phyloP scores from a whole-genome alignment of 768 basidiomycete genomes.

The Pleurotus salmoneostramineus region DNA sequence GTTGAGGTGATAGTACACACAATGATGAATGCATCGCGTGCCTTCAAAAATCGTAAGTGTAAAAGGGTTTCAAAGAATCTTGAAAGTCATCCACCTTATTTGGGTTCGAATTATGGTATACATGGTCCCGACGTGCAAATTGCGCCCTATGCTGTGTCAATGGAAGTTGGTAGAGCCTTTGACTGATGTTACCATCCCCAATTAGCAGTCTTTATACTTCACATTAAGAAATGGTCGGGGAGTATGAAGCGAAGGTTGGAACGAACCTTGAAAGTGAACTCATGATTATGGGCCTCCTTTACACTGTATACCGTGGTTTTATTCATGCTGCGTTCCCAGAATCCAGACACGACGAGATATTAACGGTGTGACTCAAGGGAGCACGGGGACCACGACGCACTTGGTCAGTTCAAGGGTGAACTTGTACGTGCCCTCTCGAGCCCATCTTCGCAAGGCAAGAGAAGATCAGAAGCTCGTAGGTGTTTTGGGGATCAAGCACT shows the following conservation, averaged over 20 bases:
- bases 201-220: conserved; percentile 58
- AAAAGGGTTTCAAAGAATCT: too few species aligned
- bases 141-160: conserved; percentile 53
- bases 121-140: conserved; percentile 70
- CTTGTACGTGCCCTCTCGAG: conserved; percentile 80
- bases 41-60: conserved; percentile 12
- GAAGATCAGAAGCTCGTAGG: too few species aligned
- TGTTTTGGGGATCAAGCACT: conserved; percentile 16
- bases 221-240: background rate
- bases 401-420: conserved; percentile 82
- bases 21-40: conserved; percentile 69
- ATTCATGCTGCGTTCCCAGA: conserved; percentile 22
- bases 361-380: background rate
- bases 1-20: conserved; percentile 76
- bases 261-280: conserved; percentile 63
- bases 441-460: conserved; percentile 49
- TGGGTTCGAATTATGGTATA: conserved; percentile 48
- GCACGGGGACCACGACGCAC: conserved; percentile 25
- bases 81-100: background rate
- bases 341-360: background rate
- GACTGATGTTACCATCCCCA: conserved; percentile 70
- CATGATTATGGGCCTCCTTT: conserved; percentile 82
- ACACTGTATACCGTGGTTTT: conserved; percentile 52
- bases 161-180: background rate
- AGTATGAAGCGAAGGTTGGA: background rate